Evolutionary conservation across 2,329 filamentous ascomycete species (phyloP).

Genomic region (Rosellinia necatrix): DNA sequence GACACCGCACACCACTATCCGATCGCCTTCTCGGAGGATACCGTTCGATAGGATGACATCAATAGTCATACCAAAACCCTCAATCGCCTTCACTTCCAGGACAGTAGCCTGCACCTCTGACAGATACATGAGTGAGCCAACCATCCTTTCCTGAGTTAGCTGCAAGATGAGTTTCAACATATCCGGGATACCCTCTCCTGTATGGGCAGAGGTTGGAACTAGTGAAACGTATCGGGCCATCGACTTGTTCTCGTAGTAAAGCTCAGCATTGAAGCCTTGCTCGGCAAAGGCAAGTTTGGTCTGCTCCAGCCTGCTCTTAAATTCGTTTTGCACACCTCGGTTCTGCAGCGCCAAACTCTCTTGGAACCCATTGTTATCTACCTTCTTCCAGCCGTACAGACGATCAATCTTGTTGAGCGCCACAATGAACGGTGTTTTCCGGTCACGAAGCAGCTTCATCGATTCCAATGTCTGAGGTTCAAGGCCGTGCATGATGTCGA

Average conservation of each 20-base stretch:
- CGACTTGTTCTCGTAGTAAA: slow-evolving; percentile 97
- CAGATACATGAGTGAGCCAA: slow-evolving; percentile 95
- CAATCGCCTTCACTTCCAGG: slow-evolving; percentile 97
- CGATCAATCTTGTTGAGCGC: slow-evolving; percentile 99
- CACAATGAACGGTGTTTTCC: slow-evolving; percentile 97
- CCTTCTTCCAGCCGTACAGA: slow-evolving; percentile 98
- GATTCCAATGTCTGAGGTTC: slow-evolving; percentile 97
- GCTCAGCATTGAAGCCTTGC: slow-evolving; percentile 96
- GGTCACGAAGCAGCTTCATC: slow-evolving; percentile 89
- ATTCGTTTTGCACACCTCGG: slow-evolving; percentile 93
- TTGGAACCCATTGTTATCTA: slow-evolving; percentile 97
- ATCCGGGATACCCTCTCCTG: slow-evolving; percentile 98
- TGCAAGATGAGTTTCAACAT: slow-evolving; percentile 95
- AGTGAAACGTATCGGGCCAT: slow-evolving; percentile 95
- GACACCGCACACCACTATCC: slow-evolving; percentile 93
- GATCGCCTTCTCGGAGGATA: slow-evolving; percentile 90
- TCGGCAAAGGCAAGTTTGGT: slow-evolving; percentile 94
- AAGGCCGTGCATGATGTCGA: slow-evolving; percentile 99
- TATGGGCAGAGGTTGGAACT: slow-evolving; percentile 94
- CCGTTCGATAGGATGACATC: slow-evolving; percentile 97
- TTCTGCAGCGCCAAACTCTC: slow-evolving; percentile 89
- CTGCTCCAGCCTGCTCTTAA: slow-evolving; percentile 84
- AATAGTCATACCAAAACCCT: slow-evolving; percentile 98
- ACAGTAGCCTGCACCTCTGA: slow-evolving; percentile 98
- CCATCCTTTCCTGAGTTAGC: slow-evolving; percentile 97